These are phyloP conservation scores for Eleusine coracana DNA, from an alignment of 176 grass and related monocot species.

Conservation along the genomic window DNA sequence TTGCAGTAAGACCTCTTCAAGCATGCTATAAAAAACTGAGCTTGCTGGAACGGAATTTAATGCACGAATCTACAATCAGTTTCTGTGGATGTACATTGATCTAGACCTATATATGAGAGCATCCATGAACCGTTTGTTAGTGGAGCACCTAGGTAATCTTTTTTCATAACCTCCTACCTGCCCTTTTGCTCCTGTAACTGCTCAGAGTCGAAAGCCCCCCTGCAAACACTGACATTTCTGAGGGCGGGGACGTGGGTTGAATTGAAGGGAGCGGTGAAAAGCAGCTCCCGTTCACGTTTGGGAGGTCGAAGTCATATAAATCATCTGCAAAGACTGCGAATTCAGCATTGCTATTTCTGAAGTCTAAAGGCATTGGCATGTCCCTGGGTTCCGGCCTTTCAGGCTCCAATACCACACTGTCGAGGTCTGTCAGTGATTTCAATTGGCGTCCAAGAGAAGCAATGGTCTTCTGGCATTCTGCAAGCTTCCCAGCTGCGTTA, in stretches of 20 bases:
- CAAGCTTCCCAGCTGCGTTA: constrained; percentile 81
- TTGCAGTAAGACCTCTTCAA: constrained; percentile 46
- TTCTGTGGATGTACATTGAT: constrained; percentile 55
- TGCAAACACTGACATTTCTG: constrained; percentile 58
- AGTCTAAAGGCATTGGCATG: constrained; percentile 34
- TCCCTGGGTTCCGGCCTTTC: constrained; percentile 44
- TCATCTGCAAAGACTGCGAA: constrained; percentile 25
- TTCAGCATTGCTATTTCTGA: constrained; percentile 41
- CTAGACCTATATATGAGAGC: constrained; percentile 41
- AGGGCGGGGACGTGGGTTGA: constrained; percentile 47
- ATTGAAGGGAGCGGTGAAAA: constrained; percentile 49
- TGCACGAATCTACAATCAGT: constrained; percentile 42
- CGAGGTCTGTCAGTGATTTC: constrained; percentile 77
- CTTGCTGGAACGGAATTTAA: constrained; percentile 45
- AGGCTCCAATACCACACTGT: constrained; percentile 56
- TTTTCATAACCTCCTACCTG: constrained; percentile 40
- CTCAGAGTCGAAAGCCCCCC: constrained; percentile 57
- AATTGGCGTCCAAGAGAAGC: constrained; percentile 75
- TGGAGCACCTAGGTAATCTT: constrained; percentile 12
- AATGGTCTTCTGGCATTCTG: constrained; percentile 96
- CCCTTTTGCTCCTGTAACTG: constrained; percentile 52
- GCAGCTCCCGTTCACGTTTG: constrained; percentile 30
- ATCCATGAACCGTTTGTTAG: constrained; percentile 47
- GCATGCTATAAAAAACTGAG: constrained; percentile 59
- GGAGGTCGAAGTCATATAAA: constrained; percentile 44